phyloP scores from a whole-genome alignment of 768 basidiomycete species.

The Pleurotus citrinopileatus region DNA sequence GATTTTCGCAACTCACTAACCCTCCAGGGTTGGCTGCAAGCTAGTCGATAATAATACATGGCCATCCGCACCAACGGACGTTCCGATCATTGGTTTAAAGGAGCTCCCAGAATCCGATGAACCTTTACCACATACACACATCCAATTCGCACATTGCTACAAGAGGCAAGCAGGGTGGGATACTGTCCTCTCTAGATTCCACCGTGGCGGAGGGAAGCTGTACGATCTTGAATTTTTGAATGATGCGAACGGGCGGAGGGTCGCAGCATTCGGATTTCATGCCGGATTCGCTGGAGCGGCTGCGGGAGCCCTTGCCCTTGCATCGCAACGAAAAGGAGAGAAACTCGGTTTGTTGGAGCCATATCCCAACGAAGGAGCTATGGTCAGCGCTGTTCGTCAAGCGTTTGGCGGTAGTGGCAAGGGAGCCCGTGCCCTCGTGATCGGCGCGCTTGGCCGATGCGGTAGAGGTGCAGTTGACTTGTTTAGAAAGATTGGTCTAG shows the following conservation, averaged over 20 bases:
- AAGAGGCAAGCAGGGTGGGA: slow-evolving; percentile 95
- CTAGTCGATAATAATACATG: slow-evolving; percentile 87
- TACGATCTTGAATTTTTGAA: slow-evolving; percentile 97
- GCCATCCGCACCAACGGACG: slow-evolving; percentile 70
- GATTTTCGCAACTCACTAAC: slow-evolving; percentile 7
- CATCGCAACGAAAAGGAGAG: slow-evolving; percentile 58
- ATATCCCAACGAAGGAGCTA: slow-evolving; percentile 78
- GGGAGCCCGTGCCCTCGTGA: slow-evolving; percentile 84
- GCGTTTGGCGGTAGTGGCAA: slow-evolving; percentile 66
- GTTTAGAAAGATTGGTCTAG: slow-evolving; percentile 93
- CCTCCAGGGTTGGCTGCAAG: slow-evolving; percentile 79
- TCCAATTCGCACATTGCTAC: slow-evolving; percentile 98
- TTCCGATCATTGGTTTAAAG: slow-evolving; percentile 93
- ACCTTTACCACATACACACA: slow-evolving; percentile 90
- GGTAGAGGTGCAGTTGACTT: slow-evolving; percentile 93
- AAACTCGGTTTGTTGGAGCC: slow-evolving; percentile 71
- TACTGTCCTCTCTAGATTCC: slow-evolving; percentile 80
- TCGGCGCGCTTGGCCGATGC: slow-evolving; percentile 94
- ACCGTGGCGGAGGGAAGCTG: slow-evolving; percentile 75
- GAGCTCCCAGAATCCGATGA: slow-evolving; percentile 84
- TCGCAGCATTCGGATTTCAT: slow-evolving; percentile 97
- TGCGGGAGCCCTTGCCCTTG: slow-evolving; percentile 80
- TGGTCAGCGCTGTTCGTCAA: slow-evolving; percentile 73
- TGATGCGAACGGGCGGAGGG: slow-evolving; percentile 80
- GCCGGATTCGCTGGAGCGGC: slow-evolving; percentile 99